A percentile compares a stretch with the other conserved stretches of the same genome.
phyloP scores from a whole-genome alignment of 345 rosid genomes.

The Lumnitzera littorea region DNA sequence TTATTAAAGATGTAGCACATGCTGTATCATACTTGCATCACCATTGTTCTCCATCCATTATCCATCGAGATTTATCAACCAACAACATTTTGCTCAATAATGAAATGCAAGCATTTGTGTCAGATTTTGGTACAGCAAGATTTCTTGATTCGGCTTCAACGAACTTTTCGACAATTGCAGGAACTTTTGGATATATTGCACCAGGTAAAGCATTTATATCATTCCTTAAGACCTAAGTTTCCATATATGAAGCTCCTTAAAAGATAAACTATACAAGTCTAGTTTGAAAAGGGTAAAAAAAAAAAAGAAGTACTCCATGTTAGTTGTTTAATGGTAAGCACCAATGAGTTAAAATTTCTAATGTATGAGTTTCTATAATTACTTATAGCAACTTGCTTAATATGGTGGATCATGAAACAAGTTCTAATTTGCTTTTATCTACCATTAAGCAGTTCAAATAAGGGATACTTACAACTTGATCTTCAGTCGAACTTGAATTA shows the following conservation, averaged over 20 bases:
- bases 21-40: constrained; percentile 19
- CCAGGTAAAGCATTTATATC: constrained; percentile 9
- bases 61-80: constrained; percentile 26
- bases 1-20: constrained; percentile 8
- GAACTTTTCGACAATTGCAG: constrained; percentile 7
- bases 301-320: too few relatives aligned
- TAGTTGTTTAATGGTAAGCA: too few relatives aligned
- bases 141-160: constrained; percentile 6
- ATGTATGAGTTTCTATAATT: too few relatives aligned
- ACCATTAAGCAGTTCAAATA: neutral
- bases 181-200: constrained; percentile 19
- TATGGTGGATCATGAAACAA: neutral
- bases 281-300: too few relatives aligned
- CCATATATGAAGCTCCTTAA: neutral
- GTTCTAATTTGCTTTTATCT: too few relatives aligned
- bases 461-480: too few relatives aligned
- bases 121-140: constrained; percentile 16
- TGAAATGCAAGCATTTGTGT: constrained; percentile 10
- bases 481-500: too few relatives aligned
- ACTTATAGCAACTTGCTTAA: neutral
- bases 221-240: neutral
- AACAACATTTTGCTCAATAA: constrained; percentile 14
- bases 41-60: neutral
- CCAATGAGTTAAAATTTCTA: too few relatives aligned
- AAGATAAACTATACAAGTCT: too few relatives aligned